Percentiles rank a stretch among this genome's conserved stretches.
phyloP scores from a whole-genome alignment of 2,329 filamentous ascomycete genomes.

The Alternaria incomplexa region DNA sequence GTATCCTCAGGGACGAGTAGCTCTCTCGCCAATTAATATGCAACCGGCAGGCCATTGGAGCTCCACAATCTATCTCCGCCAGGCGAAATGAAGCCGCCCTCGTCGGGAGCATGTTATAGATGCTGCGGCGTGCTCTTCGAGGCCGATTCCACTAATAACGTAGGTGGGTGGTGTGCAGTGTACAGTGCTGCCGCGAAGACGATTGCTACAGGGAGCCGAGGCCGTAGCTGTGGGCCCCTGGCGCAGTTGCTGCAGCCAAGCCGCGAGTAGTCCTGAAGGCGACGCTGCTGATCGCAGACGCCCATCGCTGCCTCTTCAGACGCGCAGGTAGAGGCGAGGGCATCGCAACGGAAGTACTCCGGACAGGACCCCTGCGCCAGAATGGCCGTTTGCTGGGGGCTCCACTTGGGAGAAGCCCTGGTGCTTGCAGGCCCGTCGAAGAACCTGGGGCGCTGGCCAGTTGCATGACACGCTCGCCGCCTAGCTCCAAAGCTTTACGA shows the following conservation, averaged over 20 bases:
- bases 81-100: constrained; percentile 21
- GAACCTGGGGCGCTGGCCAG: constrained; percentile 24
- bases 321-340: constrained; percentile 15
- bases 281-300: constrained; percentile 11
- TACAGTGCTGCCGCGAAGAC: not conserved
- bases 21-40: constrained; percentile 24
- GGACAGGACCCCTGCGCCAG: constrained; percentile 27
- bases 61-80: constrained; percentile 22
- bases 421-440: constrained; percentile 24
- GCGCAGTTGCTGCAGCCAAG: constrained; percentile 18
- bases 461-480: constrained; percentile 31
- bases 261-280: constrained; percentile 4
- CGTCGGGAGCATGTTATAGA: constrained; percentile 10
- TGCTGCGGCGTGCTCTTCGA: constrained; percentile 7
- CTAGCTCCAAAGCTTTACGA: constrained; percentile 21
- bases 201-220: constrained; percentile 15
- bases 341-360: constrained; percentile 14
- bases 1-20: constrained; percentile 22
- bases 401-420: constrained; percentile 24
- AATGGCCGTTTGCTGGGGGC: constrained; percentile 26
- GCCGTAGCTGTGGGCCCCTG: constrained; percentile 7
- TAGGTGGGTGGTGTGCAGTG: not conserved
- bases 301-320: constrained; percentile 10
- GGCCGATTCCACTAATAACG: not conserved
- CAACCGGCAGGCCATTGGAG: constrained; percentile 17